These are phyloP conservation scores for Prunus yedoensis DNA, from an alignment of 331 rosid species.

Conservation along the genomic window DNA sequence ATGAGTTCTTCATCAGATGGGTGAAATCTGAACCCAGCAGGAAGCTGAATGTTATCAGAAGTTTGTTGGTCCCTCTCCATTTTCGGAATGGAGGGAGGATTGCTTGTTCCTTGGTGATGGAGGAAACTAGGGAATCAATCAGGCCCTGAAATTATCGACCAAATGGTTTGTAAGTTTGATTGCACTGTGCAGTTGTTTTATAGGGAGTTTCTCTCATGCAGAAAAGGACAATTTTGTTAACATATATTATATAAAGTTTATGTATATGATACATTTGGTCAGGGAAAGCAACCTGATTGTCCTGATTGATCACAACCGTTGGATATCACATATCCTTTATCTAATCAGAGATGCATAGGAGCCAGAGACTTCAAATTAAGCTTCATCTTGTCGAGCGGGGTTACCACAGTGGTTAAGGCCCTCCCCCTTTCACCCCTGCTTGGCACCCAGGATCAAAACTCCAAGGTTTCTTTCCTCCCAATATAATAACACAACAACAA, in stretches of 20 bases:
- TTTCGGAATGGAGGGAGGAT: constrained; percentile 4
- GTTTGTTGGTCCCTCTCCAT: constrained; percentile 50
- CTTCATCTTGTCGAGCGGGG: too few relatives aligned
- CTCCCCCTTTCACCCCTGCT: too few relatives aligned
- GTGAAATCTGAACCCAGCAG: constrained; percentile 82
- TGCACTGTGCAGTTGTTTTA: constrained; percentile 48
- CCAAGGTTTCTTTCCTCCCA: too few relatives aligned
- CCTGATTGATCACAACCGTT: background rate
- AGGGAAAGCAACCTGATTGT: constrained; percentile 1
- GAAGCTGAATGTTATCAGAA: constrained; percentile 43
- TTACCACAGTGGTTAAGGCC: too few relatives aligned
- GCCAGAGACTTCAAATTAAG: too few relatives aligned
- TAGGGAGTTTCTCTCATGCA: constrained; percentile 34
- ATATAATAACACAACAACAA: too few relatives aligned
- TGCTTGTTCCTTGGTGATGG: constrained; percentile 13
- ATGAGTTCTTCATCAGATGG: constrained; percentile 79
- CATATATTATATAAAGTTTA: background rate
- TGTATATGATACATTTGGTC: too few relatives aligned
- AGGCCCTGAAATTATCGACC: constrained; percentile 40
- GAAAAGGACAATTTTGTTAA: constrained; percentile 39
- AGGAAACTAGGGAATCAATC: constrained; percentile 40
- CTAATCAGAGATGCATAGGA: background rate
- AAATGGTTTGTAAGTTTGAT: constrained; percentile 32
- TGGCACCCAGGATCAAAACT: too few relatives aligned
- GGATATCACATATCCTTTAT: background rate